A percentile compares a stretch with the other conserved stretches of the same genome.
These are phyloP conservation scores for Testicularia cyperi DNA, from an alignment of 1,284 basidiomycete species.

Conservation along the genomic window DNA sequence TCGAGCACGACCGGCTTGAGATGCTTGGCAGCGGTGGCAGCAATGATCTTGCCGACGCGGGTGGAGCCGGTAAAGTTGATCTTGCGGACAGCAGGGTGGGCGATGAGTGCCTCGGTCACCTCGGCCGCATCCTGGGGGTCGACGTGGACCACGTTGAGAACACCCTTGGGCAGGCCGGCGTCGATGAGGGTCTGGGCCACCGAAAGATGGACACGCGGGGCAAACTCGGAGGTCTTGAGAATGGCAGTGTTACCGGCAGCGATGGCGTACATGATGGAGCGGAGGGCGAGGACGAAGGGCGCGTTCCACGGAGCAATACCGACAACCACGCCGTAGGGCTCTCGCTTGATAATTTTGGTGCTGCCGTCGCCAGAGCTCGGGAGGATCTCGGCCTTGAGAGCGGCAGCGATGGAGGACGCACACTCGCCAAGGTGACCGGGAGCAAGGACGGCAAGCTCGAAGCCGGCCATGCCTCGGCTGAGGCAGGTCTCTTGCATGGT, in stretches of 20 bases:
- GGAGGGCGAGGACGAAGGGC: constrained; percentile 55
- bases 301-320: constrained; percentile 55
- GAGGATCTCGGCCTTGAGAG: constrained; percentile 29
- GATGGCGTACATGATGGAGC: constrained; percentile 66
- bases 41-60: constrained; percentile 78
- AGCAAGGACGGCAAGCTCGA: constrained; percentile 34
- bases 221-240: constrained; percentile 67
- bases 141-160: constrained; percentile 68
- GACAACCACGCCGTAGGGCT: constrained; percentile 37
- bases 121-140: constrained; percentile 64
- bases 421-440: constrained; percentile 12
- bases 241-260: constrained; percentile 71
- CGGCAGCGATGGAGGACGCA: constrained; percentile 16
- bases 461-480: constrained; percentile 33
- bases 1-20: constrained; percentile 65
- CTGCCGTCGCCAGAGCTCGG: constrained; percentile 22
- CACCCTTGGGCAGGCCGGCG: constrained; percentile 69
- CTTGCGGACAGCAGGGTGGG: constrained; percentile 65
- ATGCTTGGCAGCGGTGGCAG: constrained; percentile 81
- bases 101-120: constrained; percentile 66
- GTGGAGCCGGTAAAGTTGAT: constrained; percentile 64
- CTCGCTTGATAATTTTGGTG: constrained; percentile 34
- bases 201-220: constrained; percentile 65
- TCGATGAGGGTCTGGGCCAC: constrained; percentile 64
- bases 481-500: constrained; percentile 36